A percentile compares a stretch with the other conserved stretches of the same genome.
Conservation (phyloP, 257 asterid species). For the Plantago elongata region DNA sequence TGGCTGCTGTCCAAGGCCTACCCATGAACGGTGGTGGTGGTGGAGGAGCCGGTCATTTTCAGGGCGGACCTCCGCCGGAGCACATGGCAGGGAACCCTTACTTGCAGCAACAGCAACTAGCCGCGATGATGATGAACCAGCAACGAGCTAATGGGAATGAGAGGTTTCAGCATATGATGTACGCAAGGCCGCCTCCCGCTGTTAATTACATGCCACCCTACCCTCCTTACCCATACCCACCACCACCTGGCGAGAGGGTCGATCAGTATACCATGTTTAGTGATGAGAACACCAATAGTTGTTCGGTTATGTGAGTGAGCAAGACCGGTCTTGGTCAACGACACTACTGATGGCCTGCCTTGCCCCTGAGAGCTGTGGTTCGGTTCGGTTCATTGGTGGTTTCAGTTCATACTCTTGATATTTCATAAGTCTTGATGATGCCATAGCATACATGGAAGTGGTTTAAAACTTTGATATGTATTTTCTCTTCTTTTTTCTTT, state of each 20-base stretch:
- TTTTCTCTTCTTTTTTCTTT: slow-evolving; percentile 19
- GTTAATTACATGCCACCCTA: slow-evolving; percentile 79
- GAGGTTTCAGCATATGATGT: slow-evolving; percentile 97
- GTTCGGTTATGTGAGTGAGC: slow-evolving; percentile 51
- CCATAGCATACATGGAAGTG: slow-evolving; percentile 45
- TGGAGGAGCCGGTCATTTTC: slow-evolving; percentile 43
- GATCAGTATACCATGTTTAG: slow-evolving; percentile 55
- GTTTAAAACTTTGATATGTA: slow-evolving; percentile 13
- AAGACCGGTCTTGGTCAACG: not conserved
- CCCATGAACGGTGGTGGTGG: slow-evolving; percentile 46
- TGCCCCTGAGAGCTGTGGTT: slow-evolving; percentile 3
- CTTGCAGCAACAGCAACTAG: slow-evolving; percentile 66
- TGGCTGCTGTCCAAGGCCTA: slow-evolving; percentile 63
- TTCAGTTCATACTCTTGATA: slow-evolving; percentile 19
- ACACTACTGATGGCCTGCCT: not conserved
- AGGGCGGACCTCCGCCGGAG: slow-evolving; percentile 39
- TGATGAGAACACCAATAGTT: slow-evolving; percentile 67
- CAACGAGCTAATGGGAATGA: slow-evolving; percentile 83
- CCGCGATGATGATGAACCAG: slow-evolving; percentile 93
- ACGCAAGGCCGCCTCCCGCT: slow-evolving; percentile 90
- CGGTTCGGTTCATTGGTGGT: slow-evolving; percentile 11
- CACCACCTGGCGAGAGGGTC: slow-evolving; percentile 54
- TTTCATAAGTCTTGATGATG: slow-evolving; percentile 30
- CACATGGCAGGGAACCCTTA: slow-evolving; percentile 57
- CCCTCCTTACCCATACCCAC: slow-evolving; percentile 50